Conservation (phyloP, 352 stramenopile genomes). For the Globisporangium takayamanum region DNA sequence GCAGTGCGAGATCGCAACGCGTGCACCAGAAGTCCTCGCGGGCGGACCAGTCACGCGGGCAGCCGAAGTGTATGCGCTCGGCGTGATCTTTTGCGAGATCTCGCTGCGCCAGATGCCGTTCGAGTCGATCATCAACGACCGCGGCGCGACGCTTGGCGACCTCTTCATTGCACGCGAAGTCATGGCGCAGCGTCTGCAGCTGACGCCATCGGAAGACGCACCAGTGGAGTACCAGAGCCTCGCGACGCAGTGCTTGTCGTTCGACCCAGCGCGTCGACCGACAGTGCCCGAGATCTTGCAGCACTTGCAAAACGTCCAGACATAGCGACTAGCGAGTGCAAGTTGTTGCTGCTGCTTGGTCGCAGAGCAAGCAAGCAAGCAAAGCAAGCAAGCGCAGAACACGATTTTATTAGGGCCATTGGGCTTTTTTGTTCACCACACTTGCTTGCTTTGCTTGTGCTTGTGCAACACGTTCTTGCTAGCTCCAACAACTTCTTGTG, state of each 20-base stretch:
- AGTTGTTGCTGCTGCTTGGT: slow-evolving; percentile 1
- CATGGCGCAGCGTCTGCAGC: slow-evolving; percentile 29
- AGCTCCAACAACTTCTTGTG: too few species aligned
- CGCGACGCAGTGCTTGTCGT: slow-evolving; percentile 36
- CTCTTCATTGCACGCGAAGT: slow-evolving; percentile 58
- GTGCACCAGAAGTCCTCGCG: slow-evolving; percentile 52
- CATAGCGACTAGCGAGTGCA: neutral
- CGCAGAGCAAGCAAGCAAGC: neutral
- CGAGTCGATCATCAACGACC: slow-evolving; percentile 33
- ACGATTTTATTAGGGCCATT: neutral
- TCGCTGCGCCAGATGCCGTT: slow-evolving; percentile 40
- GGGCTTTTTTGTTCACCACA: too few species aligned
- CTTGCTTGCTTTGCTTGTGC: too few species aligned
- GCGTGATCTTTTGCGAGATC: slow-evolving; percentile 71
- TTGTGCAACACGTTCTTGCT: too few species aligned
- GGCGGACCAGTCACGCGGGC: slow-evolving; percentile 34
- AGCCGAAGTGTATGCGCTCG: slow-evolving; percentile 64
- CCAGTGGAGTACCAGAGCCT: slow-evolving; percentile 38
- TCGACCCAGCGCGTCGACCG: slow-evolving; percentile 42
- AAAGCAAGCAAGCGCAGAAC: neutral
- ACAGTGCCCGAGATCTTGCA: slow-evolving; percentile 34
- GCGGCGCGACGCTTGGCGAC: slow-evolving; percentile 49
- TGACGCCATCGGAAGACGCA: slow-evolving; percentile 33
- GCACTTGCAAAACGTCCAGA: neutral
- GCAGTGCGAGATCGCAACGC: slow-evolving; percentile 44